phyloP scores from a whole-genome alignment of 495 filamentous ascomycete genomes.

The Rusavskia elegans region DNA sequence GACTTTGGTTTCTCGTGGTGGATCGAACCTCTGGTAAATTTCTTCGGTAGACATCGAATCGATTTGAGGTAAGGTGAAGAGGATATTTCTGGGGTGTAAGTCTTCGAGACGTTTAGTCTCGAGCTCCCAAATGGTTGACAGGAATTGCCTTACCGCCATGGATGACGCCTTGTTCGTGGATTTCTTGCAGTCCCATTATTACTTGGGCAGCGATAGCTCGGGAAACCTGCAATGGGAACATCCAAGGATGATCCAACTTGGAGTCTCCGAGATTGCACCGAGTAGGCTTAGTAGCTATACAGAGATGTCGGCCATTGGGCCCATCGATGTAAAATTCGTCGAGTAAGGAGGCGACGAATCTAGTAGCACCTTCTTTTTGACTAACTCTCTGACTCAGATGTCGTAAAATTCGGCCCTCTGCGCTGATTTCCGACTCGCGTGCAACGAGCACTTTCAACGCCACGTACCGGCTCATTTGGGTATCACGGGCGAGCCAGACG shows the following conservation, averaged over 20 bases:
- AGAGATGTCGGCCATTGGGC: conserved; percentile 14
- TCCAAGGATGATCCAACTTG: conserved; percentile 2
- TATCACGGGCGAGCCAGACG: conserved; percentile 31
- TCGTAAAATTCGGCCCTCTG: too few species aligned
- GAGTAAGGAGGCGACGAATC: neutral
- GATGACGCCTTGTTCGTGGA: neutral
- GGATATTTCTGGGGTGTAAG: neutral
- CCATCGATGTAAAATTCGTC: conserved; percentile 11
- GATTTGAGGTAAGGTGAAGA: neutral
- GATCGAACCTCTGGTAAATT: neutral
- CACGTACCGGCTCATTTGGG: neutral
- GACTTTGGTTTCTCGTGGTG: neutral
- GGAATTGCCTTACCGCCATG: neutral
- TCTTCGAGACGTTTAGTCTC: neutral
- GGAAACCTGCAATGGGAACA: conserved; percentile 9
- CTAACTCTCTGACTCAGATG: too few species aligned
- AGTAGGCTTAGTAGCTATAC: conserved; percentile 7
- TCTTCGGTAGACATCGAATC: neutral
- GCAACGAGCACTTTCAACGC: neutral
- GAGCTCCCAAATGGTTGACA: neutral
- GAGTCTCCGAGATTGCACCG: conserved; percentile 3
- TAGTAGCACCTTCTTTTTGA: too few species aligned
- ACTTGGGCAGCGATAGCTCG: conserved; percentile 9
- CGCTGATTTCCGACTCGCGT: neutral
- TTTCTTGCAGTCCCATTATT: neutral